Conservation (phyloP, 345 rosid genomes). For the Camelina laxa region DNA sequence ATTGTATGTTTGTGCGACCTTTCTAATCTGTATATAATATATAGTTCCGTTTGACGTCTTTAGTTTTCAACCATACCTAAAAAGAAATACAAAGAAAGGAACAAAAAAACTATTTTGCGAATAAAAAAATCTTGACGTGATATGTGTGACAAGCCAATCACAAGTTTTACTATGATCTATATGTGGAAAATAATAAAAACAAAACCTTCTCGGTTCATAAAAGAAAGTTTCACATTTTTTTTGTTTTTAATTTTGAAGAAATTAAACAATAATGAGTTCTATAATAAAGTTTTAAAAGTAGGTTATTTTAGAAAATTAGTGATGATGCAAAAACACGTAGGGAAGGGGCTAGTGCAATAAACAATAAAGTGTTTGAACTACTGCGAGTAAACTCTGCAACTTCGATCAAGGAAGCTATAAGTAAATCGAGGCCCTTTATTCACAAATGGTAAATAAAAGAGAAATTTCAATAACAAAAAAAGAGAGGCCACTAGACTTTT, state of each 20-base stretch:
- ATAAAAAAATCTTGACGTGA: conserved; percentile 27
- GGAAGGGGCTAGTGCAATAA: conserved; percentile 46
- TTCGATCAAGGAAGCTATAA: conserved; percentile 51
- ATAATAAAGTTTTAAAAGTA: too few species aligned
- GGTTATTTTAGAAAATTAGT: conserved; percentile 7
- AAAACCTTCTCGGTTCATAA: conserved; percentile 14
- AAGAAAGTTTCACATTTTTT: conserved; percentile 11
- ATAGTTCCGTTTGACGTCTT: conserved; percentile 25
- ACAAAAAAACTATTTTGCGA: background rate
- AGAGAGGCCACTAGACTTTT: conserved; percentile 42
- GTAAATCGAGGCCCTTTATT: conserved; percentile 46
- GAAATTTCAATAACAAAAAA: background rate
- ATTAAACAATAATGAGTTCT: background rate
- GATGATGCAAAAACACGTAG: conserved; percentile 44
- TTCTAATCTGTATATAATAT: background rate
- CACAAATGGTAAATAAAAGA: conserved; percentile 43
- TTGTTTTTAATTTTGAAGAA: background rate
- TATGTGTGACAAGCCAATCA: conserved; percentile 30
- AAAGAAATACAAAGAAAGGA: conserved; percentile 20
- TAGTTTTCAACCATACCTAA: conserved; percentile 30
- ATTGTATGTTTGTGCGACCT: conserved; percentile 4
- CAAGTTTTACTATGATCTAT: conserved; percentile 9
- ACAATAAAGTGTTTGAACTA: conserved; percentile 30
- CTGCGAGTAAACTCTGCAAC: conserved; percentile 69
- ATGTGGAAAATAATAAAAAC: conserved; percentile 1